Evolutionary conservation across 108 stramenopile species (phyloP).

Genomic region (Nitzschia sp.): DNA sequence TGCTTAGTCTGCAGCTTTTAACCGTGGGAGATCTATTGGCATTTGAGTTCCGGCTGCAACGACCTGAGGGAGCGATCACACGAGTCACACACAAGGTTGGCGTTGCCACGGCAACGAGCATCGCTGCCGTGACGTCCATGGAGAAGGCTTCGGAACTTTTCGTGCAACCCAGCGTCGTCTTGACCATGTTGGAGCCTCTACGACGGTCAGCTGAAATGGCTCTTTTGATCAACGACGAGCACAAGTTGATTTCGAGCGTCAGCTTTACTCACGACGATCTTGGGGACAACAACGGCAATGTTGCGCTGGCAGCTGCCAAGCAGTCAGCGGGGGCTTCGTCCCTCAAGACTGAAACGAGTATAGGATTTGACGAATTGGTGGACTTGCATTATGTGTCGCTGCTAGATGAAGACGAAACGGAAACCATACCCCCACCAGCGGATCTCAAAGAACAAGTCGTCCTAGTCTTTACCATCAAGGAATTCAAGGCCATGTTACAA

Average conservation of each 20-base stretch:
- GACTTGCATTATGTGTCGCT: conserved; percentile 65
- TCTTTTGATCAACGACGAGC: conserved; percentile 55
- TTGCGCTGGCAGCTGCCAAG: not conserved
- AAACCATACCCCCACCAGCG: conserved; percentile 43
- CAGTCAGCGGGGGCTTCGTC: not conserved
- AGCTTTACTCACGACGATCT: conserved; percentile 36
- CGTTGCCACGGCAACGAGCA: conserved; percentile 52
- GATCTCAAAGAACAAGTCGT: conserved; percentile 74
- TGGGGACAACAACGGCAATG: not conserved
- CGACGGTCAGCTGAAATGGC: conserved; percentile 64
- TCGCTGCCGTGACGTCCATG: conserved; percentile 57
- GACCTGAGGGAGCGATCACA: conserved; percentile 27
- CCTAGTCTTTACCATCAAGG: conserved; percentile 79
- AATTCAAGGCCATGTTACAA: conserved; percentile 80
- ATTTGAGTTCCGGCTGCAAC: conserved; percentile 65
- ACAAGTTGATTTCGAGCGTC: conserved; percentile 26
- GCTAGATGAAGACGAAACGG: conserved; percentile 25
- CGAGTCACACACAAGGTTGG: conserved; percentile 63
- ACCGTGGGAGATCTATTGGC: conserved; percentile 35
- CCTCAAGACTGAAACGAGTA: conserved; percentile 81
- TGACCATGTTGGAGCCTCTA: conserved; percentile 72
- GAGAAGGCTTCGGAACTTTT: conserved; percentile 68
- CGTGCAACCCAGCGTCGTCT: conserved; percentile 60
- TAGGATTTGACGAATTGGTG: conserved; percentile 66
- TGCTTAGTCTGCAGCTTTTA: conserved; percentile 54